phyloP scores from a whole-genome alignment of 805 yeast genomes.

The Zygoascus flipseniorum region DNA sequence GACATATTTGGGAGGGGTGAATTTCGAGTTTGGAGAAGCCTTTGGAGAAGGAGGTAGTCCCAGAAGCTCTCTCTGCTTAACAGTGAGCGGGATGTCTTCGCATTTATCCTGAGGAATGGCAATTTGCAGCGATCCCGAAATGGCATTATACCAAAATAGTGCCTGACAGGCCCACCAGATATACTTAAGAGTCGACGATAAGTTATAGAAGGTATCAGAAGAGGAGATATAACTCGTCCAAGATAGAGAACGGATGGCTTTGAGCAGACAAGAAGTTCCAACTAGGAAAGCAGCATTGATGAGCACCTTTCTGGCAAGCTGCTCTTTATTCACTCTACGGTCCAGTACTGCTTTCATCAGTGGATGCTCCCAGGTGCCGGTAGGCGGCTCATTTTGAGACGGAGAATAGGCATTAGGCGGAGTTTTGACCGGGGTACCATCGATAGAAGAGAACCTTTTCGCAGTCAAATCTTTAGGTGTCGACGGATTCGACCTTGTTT shows the following conservation, averaged over 20 bases:
- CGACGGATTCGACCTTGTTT: background rate
- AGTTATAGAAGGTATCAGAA: background rate
- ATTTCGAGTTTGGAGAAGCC: conserved; percentile 10
- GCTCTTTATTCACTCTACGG: conserved; percentile 36
- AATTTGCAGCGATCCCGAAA: conserved; percentile 8
- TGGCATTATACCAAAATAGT: conserved; percentile 17
- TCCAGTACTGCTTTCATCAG: conserved; percentile 22
- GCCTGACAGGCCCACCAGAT: conserved; percentile 10
- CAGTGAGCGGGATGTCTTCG: conserved; percentile 21
- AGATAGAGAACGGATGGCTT: conserved; percentile 11
- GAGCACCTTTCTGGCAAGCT: conserved; percentile 29
- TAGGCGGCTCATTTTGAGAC: conserved; percentile 13
- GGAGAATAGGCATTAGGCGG: conserved; percentile 14
- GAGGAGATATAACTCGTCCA: conserved; percentile 8
- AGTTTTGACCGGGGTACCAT: conserved; percentile 1
- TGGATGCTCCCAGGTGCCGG: conserved; percentile 22
- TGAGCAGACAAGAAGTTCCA: conserved; percentile 1
- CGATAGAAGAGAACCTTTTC: background rate
- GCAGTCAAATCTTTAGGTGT: background rate
- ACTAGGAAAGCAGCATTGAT: conserved; percentile 27
- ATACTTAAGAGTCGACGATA: conserved; percentile 9
- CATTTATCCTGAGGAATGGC: conserved; percentile 15
- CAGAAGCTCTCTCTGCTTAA: conserved; percentile 22
- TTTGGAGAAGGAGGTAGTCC: conserved; percentile 22
- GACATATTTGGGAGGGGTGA: conserved; percentile 19